These are phyloP conservation scores for Cystofilobasidium bisporidii DNA, from an alignment of 768 basidiomycete genomes.

Conservation along the genomic window DNA sequence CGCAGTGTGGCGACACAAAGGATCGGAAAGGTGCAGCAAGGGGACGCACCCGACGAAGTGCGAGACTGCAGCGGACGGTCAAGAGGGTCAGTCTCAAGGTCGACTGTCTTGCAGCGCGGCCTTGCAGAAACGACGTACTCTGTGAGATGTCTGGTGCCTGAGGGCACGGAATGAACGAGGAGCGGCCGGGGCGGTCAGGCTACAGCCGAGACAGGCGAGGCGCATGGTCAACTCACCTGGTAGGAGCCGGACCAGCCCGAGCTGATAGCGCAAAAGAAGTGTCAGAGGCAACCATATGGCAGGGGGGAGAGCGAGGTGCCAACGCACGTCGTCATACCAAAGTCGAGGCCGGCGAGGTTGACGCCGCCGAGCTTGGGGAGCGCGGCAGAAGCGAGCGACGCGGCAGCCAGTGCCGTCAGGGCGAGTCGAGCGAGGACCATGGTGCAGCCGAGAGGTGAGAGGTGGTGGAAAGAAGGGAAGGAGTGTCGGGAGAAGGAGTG, in stretches of 20 bases:
- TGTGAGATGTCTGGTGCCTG: slow-evolving; percentile 11
- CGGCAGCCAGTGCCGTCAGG: neutral
- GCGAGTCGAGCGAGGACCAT: neutral
- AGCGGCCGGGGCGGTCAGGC: no score
- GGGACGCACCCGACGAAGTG: slow-evolving; percentile 12
- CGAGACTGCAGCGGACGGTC: neutral
- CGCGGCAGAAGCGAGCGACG: neutral
- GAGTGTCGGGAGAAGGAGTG: neutral
- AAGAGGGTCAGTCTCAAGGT: neutral
- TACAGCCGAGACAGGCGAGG: no score
- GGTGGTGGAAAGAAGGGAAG: neutral
- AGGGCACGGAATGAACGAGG: no score
- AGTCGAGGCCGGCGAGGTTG: slow-evolving; percentile 21
- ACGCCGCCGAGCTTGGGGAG: slow-evolving; percentile 8
- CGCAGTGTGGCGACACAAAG: neutral
- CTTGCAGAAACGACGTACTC: neutral
- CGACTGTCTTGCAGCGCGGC: no score
- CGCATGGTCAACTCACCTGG: no score
- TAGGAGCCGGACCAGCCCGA: slow-evolving; percentile 3
- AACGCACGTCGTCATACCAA: slow-evolving; percentile 7
- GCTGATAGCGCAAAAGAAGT: neutral
- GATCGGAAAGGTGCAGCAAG: neutral
- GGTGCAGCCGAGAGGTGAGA: no score
- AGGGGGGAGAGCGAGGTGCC: no score
- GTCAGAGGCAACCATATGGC: no score